Evolutionary conservation across 2,329 filamentous ascomycete species (phyloP).

Genomic region (Fonsecaea pedrosoi): DNA sequence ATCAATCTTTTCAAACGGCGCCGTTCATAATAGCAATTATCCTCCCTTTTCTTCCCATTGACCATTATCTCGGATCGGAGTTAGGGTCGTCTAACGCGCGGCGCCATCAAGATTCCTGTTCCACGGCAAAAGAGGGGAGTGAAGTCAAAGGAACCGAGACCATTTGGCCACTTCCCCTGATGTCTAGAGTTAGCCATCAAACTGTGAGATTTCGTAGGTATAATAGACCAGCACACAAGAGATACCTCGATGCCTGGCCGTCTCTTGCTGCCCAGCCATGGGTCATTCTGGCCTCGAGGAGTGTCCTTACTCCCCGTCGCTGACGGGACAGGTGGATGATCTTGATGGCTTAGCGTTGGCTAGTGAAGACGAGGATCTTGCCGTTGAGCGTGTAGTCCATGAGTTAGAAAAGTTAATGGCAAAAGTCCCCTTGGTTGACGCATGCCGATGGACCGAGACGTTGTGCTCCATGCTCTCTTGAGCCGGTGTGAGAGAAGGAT

Average conservation of each 20-base stretch:
- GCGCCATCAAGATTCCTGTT: not conserved
- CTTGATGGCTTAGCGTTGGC: not conserved
- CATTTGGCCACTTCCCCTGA: not conserved
- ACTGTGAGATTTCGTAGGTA: not conserved
- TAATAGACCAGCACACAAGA: not conserved
- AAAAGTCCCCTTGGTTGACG: no score
- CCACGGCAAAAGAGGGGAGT: not conserved
- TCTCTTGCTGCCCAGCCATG: not conserved
- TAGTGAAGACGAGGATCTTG: not conserved
- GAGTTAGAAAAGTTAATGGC: not conserved
- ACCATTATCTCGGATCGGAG: not conserved
- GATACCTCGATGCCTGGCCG: not conserved
- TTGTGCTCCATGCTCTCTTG: no score
- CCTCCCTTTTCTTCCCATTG: not conserved
- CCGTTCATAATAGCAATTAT: not conserved
- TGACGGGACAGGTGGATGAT: not conserved
- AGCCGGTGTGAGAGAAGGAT: no score
- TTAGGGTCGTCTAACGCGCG: not conserved
- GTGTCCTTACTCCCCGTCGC: not conserved
- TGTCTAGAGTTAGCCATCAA: not conserved
- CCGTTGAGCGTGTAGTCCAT: not conserved
- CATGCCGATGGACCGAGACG: no score
- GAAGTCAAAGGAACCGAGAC: not conserved
- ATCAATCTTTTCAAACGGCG: not conserved
- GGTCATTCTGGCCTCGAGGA: not conserved